Conservation (phyloP, 2,329 filamentous ascomycete species). For the Penicillium sp. region DNA sequence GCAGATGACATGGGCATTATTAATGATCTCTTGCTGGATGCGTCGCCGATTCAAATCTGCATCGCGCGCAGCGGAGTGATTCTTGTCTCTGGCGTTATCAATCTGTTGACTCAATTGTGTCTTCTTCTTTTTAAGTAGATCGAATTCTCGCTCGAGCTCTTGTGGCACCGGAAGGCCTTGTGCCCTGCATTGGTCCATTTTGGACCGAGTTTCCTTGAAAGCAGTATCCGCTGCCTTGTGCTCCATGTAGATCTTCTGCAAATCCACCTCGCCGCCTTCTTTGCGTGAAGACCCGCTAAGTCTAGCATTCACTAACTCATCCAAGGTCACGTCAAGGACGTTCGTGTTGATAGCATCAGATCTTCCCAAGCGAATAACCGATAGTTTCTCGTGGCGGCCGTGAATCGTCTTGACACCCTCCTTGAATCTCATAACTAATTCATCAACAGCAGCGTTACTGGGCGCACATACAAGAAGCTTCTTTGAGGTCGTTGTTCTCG, state of each 20-base stretch:
- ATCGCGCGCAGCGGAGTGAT: conserved; percentile 80
- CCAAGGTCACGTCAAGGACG: conserved; percentile 89
- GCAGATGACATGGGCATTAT: conserved; percentile 90
- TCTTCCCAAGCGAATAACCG: conserved; percentile 86
- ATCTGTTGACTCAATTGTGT: conserved; percentile 79
- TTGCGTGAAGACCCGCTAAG: conserved; percentile 58
- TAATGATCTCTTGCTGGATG: conserved; percentile 88
- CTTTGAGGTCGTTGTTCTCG: conserved; percentile 59
- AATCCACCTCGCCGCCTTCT: conserved; percentile 54
- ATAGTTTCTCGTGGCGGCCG: conserved; percentile 75
- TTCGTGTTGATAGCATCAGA: conserved; percentile 90
- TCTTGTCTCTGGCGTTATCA: conserved; percentile 83
- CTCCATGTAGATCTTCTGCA: conserved; percentile 71
- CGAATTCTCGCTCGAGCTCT: conserved; percentile 74
- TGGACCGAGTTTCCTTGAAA: conserved; percentile 71
- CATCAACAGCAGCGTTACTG: conserved; percentile 96
- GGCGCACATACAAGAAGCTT: conserved; percentile 97
- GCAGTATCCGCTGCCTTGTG: conserved; percentile 67
- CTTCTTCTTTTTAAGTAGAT: conserved; percentile 77
- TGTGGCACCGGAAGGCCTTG: conserved; percentile 50
- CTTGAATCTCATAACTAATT: conserved; percentile 91
- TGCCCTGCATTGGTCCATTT: conserved; percentile 70
- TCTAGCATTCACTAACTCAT: conserved; percentile 82
- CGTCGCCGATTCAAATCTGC: conserved; percentile 82
- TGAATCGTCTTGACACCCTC: conserved; percentile 77